These are phyloP conservation scores for Ophiostoma sp. DNA, from an alignment of 2,329 filamentous ascomycete species.

Conservation along the genomic window DNA sequence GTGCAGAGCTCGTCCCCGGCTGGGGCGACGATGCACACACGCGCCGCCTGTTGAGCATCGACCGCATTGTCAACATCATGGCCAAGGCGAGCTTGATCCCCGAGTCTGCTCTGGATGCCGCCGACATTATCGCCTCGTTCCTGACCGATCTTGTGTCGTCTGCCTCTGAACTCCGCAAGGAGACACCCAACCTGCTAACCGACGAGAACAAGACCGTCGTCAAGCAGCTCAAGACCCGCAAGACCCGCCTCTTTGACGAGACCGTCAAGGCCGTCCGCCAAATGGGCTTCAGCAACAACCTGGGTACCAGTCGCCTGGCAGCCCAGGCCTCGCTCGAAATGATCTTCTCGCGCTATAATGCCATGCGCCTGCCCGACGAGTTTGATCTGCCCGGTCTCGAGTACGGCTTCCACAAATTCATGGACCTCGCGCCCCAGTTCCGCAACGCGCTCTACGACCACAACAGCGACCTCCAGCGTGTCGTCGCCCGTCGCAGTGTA, in stretches of 20 bases:
- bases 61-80: constrained; percentile 75
- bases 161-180: constrained; percentile 73
- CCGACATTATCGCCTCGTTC: constrained; percentile 65
- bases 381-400: constrained; percentile 51
- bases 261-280: constrained; percentile 77
- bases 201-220: constrained; percentile 83
- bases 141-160: constrained; percentile 66
- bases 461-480: constrained; percentile 78
- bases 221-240: constrained; percentile 87
- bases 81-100: constrained; percentile 22
- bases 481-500: constrained; percentile 75
- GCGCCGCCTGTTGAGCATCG: constrained; percentile 69
- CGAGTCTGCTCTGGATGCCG: constrained; percentile 54
- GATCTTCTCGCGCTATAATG: constrained; percentile 62
- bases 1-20: constrained; percentile 39
- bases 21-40: constrained; percentile 45
- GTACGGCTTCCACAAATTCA: constrained; percentile 74
- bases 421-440: constrained; percentile 70
- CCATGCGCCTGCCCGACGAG: constrained; percentile 37
- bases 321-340: constrained; percentile 70
- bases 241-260: constrained; percentile 87
- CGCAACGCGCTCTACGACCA: constrained; percentile 70
- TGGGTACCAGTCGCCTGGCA: constrained; percentile 70
- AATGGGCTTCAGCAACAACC: constrained; percentile 87
- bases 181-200: constrained; percentile 76